These are phyloP conservation scores for Starmerella ratchasimensis DNA, from an alignment of 805 yeast species.

Conservation along the genomic window DNA sequence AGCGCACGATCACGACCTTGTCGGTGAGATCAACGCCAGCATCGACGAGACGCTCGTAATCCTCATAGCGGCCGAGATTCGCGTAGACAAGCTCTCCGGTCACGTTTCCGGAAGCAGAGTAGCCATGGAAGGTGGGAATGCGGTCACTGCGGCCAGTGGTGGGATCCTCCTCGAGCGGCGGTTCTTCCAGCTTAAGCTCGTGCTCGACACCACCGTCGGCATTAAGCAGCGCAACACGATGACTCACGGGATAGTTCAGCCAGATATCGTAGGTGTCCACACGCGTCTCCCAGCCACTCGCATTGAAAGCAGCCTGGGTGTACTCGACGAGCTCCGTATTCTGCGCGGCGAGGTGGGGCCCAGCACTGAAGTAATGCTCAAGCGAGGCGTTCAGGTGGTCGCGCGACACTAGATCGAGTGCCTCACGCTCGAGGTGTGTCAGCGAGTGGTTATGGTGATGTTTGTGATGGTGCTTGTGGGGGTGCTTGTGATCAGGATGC, in stretches of 20 bases:
- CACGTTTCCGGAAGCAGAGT: constrained; percentile 62
- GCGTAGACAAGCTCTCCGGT: constrained; percentile 54
- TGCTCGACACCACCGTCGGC: constrained; percentile 28
- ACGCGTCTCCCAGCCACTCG: constrained; percentile 42
- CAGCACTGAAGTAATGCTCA: constrained; percentile 21
- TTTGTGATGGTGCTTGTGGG: neutral
- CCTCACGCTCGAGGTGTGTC: neutral
- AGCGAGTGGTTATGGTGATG: neutral
- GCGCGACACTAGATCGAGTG: constrained; percentile 8
- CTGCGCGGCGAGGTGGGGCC: constrained; percentile 29
- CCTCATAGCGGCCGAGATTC: constrained; percentile 53
- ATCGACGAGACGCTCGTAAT: constrained; percentile 37
- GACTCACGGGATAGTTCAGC: constrained; percentile 48
- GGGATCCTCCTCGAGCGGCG: constrained; percentile 39
- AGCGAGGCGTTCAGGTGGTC: constrained; percentile 11
- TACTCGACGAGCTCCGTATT: constrained; percentile 34
- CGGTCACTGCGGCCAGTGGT: constrained; percentile 34
- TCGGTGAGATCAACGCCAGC: constrained; percentile 40
- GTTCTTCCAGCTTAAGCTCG: constrained; percentile 43
- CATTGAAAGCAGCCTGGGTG: constrained; percentile 44
- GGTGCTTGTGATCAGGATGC: neutral
- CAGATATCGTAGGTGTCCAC: constrained; percentile 49
- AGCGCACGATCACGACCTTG: constrained; percentile 52
- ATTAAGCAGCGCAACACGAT: constrained; percentile 35
- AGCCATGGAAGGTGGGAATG: constrained; percentile 65